phyloP scores from a whole-genome alignment of 495 filamentous ascomycete species.

The Neurospora sp. region DNA sequence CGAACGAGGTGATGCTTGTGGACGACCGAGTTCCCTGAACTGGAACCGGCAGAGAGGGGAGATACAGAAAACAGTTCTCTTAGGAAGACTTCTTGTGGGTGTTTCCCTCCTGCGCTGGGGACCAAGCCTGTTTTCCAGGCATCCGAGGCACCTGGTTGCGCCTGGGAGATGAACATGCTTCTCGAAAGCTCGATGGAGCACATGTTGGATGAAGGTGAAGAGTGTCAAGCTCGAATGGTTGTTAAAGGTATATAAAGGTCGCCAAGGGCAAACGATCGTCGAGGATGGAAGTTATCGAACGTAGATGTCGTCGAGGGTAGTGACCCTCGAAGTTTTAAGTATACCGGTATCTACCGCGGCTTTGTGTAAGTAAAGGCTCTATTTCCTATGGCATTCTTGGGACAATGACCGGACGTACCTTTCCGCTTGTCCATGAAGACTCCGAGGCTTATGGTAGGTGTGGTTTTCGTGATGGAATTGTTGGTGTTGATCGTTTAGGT shows the following conservation, averaged over 20 bases:
- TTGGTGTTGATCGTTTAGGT: neutral
- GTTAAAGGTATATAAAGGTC: neutral
- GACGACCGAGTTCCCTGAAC: too few relatives aligned
- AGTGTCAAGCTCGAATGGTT: too few relatives aligned
- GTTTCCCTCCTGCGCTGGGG: too few relatives aligned
- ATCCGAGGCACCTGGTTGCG: too few relatives aligned
- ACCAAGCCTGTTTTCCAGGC: too few relatives aligned
- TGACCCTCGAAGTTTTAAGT: neutral
- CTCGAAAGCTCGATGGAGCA: neutral
- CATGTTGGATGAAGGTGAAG: neutral
- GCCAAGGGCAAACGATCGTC: neutral
- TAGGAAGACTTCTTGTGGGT: too few relatives aligned
- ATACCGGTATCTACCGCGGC: neutral
- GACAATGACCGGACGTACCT: neutral
- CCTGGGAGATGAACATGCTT: too few relatives aligned
- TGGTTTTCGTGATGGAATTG: neutral
- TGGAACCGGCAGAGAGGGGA: too few relatives aligned
- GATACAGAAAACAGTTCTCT: too few relatives aligned
- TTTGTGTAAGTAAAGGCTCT: neutral
- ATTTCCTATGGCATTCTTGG: neutral
- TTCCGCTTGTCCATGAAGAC: neutral
- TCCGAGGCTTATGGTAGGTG: neutral
- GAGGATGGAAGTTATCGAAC: neutral
- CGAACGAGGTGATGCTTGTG: too few relatives aligned
- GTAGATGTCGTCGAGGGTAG: neutral